Evolutionary conservation across 2,329 filamentous ascomycete genomes (phyloP), one percentile per base, ranked within the genome.

Genomic region (Monilinia aucupariae): DNA sequence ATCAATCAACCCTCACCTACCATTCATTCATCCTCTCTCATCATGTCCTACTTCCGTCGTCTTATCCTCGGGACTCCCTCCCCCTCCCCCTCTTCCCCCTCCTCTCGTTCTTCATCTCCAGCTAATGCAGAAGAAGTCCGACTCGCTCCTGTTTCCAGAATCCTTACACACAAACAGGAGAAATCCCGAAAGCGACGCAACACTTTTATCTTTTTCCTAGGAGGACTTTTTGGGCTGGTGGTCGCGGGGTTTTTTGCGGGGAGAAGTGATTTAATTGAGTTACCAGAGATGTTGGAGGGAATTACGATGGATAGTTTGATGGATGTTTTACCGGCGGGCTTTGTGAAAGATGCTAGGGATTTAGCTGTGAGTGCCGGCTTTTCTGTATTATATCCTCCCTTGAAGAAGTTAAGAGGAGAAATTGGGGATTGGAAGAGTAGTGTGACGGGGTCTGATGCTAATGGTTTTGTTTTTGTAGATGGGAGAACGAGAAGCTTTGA

Each of bases 141-240:
- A 62, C 73, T 84, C n/a, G 76, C 82, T n/a, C 77, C 81, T 12
- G 77, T 78, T 9, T 76, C 79, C 63, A 80, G 80, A 68, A 75
- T 83, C 48, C 72, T 66, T 32, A 63, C 64, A 9, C 45, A 64
- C 1, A 63, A 59, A 34, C 34, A 72, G 50, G 68, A 71, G 10
- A 70, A 70, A 45, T 71, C 73, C 61, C 45, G 41, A 22, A 83
- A 82, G 69, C 85, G 90, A 69, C 85, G 87, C 66, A 90, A 85
- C 75, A 87, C 87, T 2, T 85, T 96, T 72, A 89, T 97, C 34
- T 97, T 99, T 76, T 78, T 88, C 12, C 80, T 99, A 25, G 94
- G 94, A 39, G 91, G 92, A 48, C 72, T 99, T n/a, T 93, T 94
- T 70, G 94, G 94, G 15, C 83, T 99, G 62, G 78, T 96, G n/a